Conservation (phyloP, 129 eudicot genomes). For the Scalesia atractyloides region DNA sequence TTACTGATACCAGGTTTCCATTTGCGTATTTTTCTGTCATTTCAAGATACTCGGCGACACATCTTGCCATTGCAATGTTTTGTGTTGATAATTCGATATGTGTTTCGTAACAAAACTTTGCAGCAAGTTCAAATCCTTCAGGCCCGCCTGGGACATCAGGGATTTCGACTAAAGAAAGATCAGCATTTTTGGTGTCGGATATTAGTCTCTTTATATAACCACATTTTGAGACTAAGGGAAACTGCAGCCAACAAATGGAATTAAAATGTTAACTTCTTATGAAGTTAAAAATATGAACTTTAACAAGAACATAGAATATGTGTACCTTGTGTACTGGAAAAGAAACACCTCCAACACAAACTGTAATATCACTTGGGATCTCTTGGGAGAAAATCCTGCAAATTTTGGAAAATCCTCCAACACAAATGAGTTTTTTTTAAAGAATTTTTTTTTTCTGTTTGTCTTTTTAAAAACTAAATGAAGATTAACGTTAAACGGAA, state of each 20-base stretch:
- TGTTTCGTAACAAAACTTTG: slow-evolving; percentile 84
- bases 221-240: slow-evolving; percentile 80
- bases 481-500: background rate
- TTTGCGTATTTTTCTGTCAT: slow-evolving; percentile 83
- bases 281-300: background rate
- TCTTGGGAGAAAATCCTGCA: slow-evolving; percentile 89
- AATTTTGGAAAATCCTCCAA: slow-evolving; percentile 13
- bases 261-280: too few species aligned
- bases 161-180: slow-evolving; percentile 52
- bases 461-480: background rate
- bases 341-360: slow-evolving; percentile 58
- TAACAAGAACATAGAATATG: slow-evolving; percentile 5
- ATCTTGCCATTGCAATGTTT: slow-evolving; percentile 76
- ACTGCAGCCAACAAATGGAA: slow-evolving; percentile 39
- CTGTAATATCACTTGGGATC: slow-evolving; percentile 71
- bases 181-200: slow-evolving; percentile 48
- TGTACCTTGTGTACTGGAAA: slow-evolving; percentile 88
- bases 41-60: slow-evolving; percentile 86
- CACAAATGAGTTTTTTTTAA: background rate
- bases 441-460: too few species aligned
- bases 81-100: slow-evolving; percentile 63
- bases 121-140: slow-evolving; percentile 82
- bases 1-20: slow-evolving; percentile 62
- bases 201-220: slow-evolving; percentile 69
- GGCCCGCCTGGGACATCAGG: slow-evolving; percentile 84